These are phyloP conservation scores for Combretum micranthum DNA, from an alignment of 345 rosid genomes.

Conservation along the genomic window DNA sequence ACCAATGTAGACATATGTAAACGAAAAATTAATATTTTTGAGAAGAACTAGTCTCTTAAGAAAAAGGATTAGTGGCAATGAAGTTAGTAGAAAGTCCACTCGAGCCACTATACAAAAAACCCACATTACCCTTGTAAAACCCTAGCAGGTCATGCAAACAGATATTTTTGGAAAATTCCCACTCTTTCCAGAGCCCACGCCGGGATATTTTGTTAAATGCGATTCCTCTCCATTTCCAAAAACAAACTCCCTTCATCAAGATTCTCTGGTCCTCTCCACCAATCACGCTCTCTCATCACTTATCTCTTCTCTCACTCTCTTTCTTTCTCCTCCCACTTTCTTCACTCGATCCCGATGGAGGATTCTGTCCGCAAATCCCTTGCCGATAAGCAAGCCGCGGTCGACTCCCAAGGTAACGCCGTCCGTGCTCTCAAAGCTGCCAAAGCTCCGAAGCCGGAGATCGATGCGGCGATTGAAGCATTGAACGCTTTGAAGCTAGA, in stretches of 20 bases:
- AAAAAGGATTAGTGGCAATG: too few species aligned
- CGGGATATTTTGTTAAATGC: constrained; percentile 25
- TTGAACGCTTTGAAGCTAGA: constrained; percentile 59
- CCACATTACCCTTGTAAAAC: too few species aligned
- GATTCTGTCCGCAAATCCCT: constrained; percentile 58
- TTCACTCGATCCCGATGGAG: constrained; percentile 37
- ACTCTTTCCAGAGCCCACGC: too few species aligned
- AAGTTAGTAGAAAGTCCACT: too few species aligned
- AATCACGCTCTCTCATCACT: constrained; percentile 13
- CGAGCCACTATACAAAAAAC: too few species aligned
- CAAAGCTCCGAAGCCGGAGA: constrained; percentile 40
- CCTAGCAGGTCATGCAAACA: too few species aligned
- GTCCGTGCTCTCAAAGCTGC: constrained; percentile 75
- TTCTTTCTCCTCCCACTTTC: neutral
- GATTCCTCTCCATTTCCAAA: constrained; percentile 13
- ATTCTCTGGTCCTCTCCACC: constrained; percentile 20
- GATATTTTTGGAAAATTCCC: too few species aligned
- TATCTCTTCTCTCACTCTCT: neutral
- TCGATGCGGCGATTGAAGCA: constrained; percentile 66
- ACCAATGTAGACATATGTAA: too few species aligned
- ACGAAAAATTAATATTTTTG: too few species aligned
- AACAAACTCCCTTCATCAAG: constrained; percentile 14
- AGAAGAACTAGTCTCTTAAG: too few species aligned
- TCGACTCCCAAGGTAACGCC: constrained; percentile 66
- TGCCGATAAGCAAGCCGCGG: constrained; percentile 51